These are phyloP conservation scores for Erythrobasidium yunnanense DNA, from an alignment of 768 basidiomycete genomes.

Conservation along the genomic window DNA sequence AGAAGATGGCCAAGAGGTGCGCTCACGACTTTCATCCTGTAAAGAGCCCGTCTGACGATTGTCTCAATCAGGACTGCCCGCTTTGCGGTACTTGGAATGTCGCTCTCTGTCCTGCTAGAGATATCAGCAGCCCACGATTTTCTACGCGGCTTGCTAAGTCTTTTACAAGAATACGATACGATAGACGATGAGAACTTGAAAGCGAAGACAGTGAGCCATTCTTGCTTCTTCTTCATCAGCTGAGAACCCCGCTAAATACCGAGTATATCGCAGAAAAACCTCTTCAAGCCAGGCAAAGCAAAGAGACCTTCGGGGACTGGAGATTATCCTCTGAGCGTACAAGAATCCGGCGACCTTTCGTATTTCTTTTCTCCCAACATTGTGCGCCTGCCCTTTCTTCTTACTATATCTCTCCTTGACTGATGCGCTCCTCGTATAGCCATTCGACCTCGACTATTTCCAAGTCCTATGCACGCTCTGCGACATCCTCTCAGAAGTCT, in stretches of 20 bases:
- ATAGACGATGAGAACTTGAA: slow-evolving; percentile 35
- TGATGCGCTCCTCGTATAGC: slow-evolving; percentile 45
- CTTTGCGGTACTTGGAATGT: slow-evolving; percentile 76
- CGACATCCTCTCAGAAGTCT: slow-evolving; percentile 78
- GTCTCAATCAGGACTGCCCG: slow-evolving; percentile 61
- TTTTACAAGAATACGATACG: slow-evolving; percentile 34
- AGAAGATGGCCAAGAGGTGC: slow-evolving; percentile 17
- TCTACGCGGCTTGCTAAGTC: slow-evolving; percentile 54
- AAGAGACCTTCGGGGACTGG: slow-evolving; percentile 20
- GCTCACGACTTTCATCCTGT: neutral
- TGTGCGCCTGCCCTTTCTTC: slow-evolving; percentile 9
- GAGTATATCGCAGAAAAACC: slow-evolving; percentile 4
- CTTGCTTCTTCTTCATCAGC: neutral
- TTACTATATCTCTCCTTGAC: neutral
- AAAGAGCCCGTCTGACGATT: neutral
- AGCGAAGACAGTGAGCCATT: slow-evolving; percentile 9
- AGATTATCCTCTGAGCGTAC: slow-evolving; percentile 7
- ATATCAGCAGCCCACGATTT: slow-evolving; percentile 70
- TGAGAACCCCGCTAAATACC: no score
- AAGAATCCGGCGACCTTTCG: slow-evolving; percentile 29
- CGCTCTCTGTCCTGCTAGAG: slow-evolving; percentile 68
- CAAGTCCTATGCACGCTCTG: slow-evolving; percentile 77
- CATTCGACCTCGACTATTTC: slow-evolving; percentile 80
- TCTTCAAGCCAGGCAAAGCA: slow-evolving; percentile 28
- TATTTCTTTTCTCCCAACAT: slow-evolving; percentile 33